These are phyloP conservation scores for Xylaria acuta DNA, from an alignment of 495 filamentous ascomycete genomes.

Conservation along the genomic window DNA sequence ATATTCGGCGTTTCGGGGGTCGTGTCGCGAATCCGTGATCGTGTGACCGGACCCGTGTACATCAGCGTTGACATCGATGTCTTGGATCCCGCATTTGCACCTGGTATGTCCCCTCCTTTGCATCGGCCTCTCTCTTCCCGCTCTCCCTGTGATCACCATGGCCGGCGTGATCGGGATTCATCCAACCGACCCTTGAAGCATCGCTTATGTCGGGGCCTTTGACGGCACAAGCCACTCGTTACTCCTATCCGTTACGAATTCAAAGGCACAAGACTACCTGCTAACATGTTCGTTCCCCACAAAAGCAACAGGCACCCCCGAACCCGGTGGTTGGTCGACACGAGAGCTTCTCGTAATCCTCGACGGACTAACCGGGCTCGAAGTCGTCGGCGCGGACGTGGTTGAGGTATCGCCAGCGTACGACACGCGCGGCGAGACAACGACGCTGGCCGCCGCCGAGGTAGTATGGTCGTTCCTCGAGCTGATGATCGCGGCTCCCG, in stretches of 20 bases:
- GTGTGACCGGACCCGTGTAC: slow-evolving; percentile 76
- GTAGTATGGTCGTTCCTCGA: slow-evolving; percentile 43
- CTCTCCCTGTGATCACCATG: not conserved
- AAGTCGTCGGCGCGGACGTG: slow-evolving; percentile 79
- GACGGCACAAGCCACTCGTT: not conserved
- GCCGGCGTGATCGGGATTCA: not conserved
- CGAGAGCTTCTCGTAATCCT: slow-evolving; percentile 65
- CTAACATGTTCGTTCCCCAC: not conserved
- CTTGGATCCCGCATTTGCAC: slow-evolving; percentile 72
- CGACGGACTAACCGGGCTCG: slow-evolving; percentile 66
- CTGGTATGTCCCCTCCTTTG: slow-evolving; percentile 50
- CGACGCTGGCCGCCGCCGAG: slow-evolving; percentile 69
- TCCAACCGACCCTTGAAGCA: not conserved
- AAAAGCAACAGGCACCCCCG: slow-evolving; percentile 79
- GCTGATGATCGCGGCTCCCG: slow-evolving; percentile 47
- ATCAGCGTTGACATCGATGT: slow-evolving; percentile 90
- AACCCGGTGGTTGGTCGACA: slow-evolving; percentile 87
- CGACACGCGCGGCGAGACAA: slow-evolving; percentile 71
- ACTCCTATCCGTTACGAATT: not conserved
- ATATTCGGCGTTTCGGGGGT: slow-evolving; percentile 73
- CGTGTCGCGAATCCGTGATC: slow-evolving; percentile 73
- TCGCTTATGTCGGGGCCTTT: not conserved
- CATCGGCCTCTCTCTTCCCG: slow-evolving; percentile 39
- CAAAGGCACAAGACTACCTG: not conserved
- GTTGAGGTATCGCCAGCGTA: slow-evolving; percentile 78